Conservation (phyloP, 208 protist genomes). For the Acanthamoeba healyi region DNA sequence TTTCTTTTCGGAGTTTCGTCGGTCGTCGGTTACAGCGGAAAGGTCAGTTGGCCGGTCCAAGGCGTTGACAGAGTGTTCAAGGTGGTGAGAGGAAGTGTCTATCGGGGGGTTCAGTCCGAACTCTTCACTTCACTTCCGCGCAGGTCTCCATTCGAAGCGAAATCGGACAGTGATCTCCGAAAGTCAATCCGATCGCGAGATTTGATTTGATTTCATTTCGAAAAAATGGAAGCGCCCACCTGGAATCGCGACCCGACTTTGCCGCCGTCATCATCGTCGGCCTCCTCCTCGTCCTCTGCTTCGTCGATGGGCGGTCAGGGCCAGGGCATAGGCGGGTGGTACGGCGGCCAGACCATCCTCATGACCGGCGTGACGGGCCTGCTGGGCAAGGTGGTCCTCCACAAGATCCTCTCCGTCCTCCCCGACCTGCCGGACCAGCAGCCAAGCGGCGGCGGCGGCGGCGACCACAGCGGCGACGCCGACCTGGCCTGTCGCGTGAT, state of each 20-base stretch:
- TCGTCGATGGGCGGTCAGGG: background rate
- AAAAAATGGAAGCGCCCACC: background rate
- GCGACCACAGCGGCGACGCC: background rate
- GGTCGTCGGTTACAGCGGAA: too few species aligned
- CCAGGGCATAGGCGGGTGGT: background rate
- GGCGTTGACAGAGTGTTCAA: too few species aligned
- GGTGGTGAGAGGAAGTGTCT: too few species aligned
- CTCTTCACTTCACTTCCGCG: too few species aligned
- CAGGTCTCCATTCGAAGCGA: too few species aligned
- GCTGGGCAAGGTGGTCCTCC: constrained; percentile 38
- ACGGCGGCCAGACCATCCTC: constrained; percentile 1
- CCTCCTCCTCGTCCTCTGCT: background rate
- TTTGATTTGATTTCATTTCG: too few species aligned
- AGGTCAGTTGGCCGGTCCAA: too few species aligned
- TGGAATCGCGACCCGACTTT: background rate
- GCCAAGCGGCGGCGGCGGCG: background rate
- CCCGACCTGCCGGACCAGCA: background rate
- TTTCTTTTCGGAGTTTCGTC: too few species aligned
- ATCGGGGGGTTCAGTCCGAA: too few species aligned
- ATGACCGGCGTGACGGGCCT: constrained; percentile 40
- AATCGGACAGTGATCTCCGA: too few species aligned
- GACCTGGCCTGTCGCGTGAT: background rate
- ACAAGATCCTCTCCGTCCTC: constrained; percentile 53
- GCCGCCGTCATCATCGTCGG: background rate
- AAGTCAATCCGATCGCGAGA: too few species aligned